These are phyloP conservation scores for Saturnispora mendoncae DNA, from an alignment of 805 yeast genomes.

Conservation along the genomic window DNA sequence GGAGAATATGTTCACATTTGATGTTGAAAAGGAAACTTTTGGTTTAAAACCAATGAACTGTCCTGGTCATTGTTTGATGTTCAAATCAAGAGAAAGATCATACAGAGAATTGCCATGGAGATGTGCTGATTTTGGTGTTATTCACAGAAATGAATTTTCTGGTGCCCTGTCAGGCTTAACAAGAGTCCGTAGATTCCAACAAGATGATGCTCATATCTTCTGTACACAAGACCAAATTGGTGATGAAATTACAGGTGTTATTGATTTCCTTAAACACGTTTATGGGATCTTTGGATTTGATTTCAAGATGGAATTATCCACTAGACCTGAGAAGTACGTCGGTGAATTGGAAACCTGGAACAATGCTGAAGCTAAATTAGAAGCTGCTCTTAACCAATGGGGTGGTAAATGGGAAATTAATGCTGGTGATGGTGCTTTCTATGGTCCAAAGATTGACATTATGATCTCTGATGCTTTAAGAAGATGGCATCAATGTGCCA, in stretches of 20 bases:
- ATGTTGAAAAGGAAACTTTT: constrained; percentile 89
- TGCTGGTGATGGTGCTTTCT: constrained; percentile 96
- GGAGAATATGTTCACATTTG: constrained; percentile 95
- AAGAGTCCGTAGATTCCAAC: constrained; percentile 98
- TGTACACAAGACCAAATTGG: constrained; percentile 89
- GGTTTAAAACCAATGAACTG: constrained; percentile 87
- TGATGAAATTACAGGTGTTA: constrained; percentile 70
- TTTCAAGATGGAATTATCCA: constrained; percentile 92
- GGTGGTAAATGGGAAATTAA: constrained; percentile 91
- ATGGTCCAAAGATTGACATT: constrained; percentile 94
- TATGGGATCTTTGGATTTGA: constrained; percentile 92
- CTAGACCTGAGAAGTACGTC: constrained; percentile 93
- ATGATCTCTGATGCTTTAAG: constrained; percentile 88
- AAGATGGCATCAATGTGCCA: constrained; percentile 99
- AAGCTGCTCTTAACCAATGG: constrained; percentile 72
- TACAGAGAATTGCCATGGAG: constrained; percentile 98
- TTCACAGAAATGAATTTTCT: constrained; percentile 92
- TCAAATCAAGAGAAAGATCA: constrained; percentile 87
- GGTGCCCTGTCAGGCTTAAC: constrained; percentile 95
- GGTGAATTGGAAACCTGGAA: constrained; percentile 95
- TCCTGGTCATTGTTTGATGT: constrained; percentile 78
- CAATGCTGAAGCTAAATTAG: constrained; percentile 78
- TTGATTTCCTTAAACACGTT: constrained; percentile 75
- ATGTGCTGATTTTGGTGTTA: constrained; percentile 95
- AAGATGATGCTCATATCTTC: constrained; percentile 98